These are phyloP conservation scores for Gigaspora rosea DNA, from an alignment of 192 early-diverging fungal genomes.

Conservation along the genomic window DNA sequence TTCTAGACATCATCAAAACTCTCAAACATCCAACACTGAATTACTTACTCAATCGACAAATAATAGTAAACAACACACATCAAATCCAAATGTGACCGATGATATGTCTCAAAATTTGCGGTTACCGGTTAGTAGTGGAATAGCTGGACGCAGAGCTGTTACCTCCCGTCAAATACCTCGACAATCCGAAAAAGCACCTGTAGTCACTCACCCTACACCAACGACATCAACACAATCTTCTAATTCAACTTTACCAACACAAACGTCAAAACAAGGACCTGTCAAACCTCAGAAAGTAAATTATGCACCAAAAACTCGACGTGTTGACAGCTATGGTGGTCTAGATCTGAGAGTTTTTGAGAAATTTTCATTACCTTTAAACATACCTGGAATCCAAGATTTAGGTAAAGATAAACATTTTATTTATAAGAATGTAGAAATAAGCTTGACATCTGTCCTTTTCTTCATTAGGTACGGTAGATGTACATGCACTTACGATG, in stretches of 20 bases:
- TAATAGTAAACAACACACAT: background rate
- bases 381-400: constrained; percentile 51
- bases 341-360: constrained; percentile 66
- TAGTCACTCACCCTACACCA: background rate
- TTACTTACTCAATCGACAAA: background rate
- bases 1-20: background rate
- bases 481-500: constrained; percentile 77
- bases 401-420: constrained; percentile 43
- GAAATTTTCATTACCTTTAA: constrained; percentile 52
- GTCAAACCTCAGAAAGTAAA: constrained; percentile 31
- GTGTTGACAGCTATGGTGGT: constrained; percentile 77
- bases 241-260: background rate
- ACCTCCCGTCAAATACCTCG: background rate
- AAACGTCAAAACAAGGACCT: background rate
- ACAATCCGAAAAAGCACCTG: constrained; percentile 11
- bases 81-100: constrained; percentile 12
- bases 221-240: background rate
- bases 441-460: background rate
- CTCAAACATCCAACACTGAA: background rate
- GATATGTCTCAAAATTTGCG: constrained; percentile 3
- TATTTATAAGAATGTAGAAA: background rate
- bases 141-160: constrained; percentile 7
- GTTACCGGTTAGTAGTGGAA: background rate
- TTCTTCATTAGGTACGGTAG: constrained; percentile 57
- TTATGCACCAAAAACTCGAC: constrained; percentile 64